A percentile compares a stretch with the other conserved stretches of the same genome.
Conservation (phyloP, 768 basidiomycete genomes). For the Suillus plorans region DNA sequence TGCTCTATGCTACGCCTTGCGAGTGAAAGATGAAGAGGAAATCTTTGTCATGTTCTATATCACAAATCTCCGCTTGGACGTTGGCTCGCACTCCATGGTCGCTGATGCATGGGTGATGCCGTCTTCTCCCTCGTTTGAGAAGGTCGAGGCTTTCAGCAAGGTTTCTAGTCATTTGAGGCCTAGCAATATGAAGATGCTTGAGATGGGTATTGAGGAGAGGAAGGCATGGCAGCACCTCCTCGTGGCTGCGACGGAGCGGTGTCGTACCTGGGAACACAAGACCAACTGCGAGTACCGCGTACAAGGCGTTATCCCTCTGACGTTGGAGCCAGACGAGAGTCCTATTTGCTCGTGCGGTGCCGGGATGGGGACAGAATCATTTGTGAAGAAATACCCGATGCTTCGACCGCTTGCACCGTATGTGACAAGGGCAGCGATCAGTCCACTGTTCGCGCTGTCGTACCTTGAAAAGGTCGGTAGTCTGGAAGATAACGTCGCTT, state of each 20-base stretch:
- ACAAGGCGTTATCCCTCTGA: conserved; percentile 36
- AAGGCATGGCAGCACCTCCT: conserved; percentile 51
- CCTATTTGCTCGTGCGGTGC: conserved; percentile 56
- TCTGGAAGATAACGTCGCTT: not conserved
- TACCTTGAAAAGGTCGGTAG: conserved; percentile 42
- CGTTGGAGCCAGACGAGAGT: conserved; percentile 31
- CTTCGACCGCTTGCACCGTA: conserved; percentile 35
- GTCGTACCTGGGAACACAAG: conserved; percentile 51
- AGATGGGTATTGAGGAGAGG: conserved; percentile 34
- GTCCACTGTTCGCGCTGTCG: conserved; percentile 52
- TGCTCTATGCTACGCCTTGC: conserved; percentile 22
- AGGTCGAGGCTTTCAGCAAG: not conserved
- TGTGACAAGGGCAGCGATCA: conserved; percentile 49
- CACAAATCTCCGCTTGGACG: conserved; percentile 45
- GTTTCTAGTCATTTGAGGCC: not conserved
- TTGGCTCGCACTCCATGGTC: conserved; percentile 49
- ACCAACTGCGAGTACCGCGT: conserved; percentile 47
- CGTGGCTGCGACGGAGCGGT: conserved; percentile 51
- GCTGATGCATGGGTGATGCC: conserved; percentile 50
- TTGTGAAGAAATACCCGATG: conserved; percentile 37
- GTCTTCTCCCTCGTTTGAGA: conserved; percentile 16
- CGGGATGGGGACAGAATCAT: conserved; percentile 44
- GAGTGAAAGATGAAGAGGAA: conserved; percentile 7
- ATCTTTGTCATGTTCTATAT: conserved; percentile 47
- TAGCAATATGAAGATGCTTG: not conserved